phyloP scores from a whole-genome alignment of 352 stramenopile species.

The Phytophthora agathidicida region DNA sequence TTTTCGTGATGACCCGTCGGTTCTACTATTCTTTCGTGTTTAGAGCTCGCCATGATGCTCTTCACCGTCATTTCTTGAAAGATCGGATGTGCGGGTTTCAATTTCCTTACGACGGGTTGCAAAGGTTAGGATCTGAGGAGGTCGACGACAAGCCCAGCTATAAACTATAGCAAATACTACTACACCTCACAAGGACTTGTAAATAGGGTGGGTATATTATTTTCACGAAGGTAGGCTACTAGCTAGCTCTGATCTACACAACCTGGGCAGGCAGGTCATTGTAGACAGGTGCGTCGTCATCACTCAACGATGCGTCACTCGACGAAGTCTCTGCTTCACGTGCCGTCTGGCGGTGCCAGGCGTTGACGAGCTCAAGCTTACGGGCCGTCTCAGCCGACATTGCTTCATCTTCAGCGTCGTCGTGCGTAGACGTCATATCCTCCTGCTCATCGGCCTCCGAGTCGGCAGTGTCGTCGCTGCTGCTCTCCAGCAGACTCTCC shows the following conservation, averaged over 20 bases:
- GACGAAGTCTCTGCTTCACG: conserved; percentile 21
- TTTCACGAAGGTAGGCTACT: background rate
- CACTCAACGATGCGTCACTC: conserved; percentile 17
- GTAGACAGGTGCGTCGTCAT: conserved; percentile 10
- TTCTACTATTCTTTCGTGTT: too few relatives aligned
- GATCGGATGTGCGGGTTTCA: too few relatives aligned
- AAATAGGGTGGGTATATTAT: conserved; percentile 43
- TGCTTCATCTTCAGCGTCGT: conserved; percentile 32
- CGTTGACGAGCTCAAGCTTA: conserved; percentile 72
- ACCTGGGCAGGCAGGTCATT: conserved; percentile 27
- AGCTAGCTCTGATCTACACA: conserved; percentile 32
- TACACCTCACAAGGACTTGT: conserved; percentile 11
- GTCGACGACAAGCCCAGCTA: too few relatives aligned
- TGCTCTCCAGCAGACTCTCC: conserved; percentile 62
- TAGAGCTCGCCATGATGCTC: too few relatives aligned
- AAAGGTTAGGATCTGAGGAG: too few relatives aligned
- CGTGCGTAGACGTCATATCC: conserved; percentile 18
- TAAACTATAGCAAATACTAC: too few relatives aligned
- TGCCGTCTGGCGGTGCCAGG: conserved; percentile 59
- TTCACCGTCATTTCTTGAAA: too few relatives aligned
- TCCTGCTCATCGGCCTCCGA: conserved; percentile 63
- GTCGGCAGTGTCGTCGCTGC: conserved; percentile 68
- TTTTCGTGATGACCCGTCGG: too few relatives aligned
- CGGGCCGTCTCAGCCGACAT: conserved; percentile 55
- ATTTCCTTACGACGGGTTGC: too few relatives aligned